Percentiles rank a stretch among this genome's conserved stretches.
phyloP scores from a whole-genome alignment of 2,329 filamentous ascomycete genomes.

The Emergomyces africanus region DNA sequence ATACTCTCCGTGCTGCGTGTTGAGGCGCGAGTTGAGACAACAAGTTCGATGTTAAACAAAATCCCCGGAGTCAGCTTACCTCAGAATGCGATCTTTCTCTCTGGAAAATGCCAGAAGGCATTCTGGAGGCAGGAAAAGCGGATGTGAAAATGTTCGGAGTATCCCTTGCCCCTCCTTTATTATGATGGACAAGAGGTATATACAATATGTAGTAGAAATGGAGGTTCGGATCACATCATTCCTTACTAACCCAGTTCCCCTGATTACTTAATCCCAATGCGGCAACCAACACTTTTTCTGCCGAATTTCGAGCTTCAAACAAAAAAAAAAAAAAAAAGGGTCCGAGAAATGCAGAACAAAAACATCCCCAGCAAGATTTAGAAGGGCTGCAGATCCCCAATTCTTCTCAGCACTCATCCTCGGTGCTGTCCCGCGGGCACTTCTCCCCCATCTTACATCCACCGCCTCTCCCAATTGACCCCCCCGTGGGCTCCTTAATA shows the following conservation, averaged over 20 bases:
- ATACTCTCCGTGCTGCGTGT: too few species aligned
- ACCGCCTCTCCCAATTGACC: slow-evolving; percentile 18
- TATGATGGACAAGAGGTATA: too few species aligned
- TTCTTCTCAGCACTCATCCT: background rate
- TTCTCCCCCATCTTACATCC: background rate
- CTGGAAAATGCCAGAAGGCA: too few species aligned
- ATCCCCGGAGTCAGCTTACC: too few species aligned
- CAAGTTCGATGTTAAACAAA: too few species aligned
- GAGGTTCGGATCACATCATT: background rate
- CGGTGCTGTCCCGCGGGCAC: background rate
- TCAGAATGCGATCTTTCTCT: too few species aligned
- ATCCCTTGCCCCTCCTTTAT: too few species aligned
- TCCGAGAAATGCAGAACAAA: background rate
- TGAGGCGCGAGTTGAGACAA: too few species aligned
- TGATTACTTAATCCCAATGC: background rate
- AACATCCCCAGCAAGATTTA: background rate
- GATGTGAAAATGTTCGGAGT: too few species aligned
- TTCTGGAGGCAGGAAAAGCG: too few species aligned
- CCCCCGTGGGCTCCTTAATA: slow-evolving; percentile 17
- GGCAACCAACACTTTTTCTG: background rate
- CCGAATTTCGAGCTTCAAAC: background rate
- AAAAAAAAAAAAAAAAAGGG: background rate
- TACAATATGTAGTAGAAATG: too few species aligned
- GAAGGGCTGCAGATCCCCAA: background rate
- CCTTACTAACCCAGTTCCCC: background rate